Evolutionary conservation across 441 rosid genomes (phyloP).

Genomic region (California macrophylla): DNA sequence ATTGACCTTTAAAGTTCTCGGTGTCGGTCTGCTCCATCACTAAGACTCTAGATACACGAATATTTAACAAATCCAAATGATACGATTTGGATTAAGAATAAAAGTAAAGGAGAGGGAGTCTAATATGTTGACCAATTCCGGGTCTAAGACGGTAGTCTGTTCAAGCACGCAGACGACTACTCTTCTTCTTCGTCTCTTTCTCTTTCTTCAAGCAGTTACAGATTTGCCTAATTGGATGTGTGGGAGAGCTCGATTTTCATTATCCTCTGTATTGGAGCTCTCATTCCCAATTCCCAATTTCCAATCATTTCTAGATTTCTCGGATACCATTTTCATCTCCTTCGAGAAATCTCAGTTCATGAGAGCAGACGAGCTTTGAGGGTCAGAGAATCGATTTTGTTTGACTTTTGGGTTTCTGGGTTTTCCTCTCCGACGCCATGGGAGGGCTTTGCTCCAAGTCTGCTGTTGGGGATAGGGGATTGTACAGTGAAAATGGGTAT

Average conservation of each 20-base stretch:
- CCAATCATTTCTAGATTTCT: background rate
- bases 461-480: background rate
- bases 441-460: conserved; percentile 10
- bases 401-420: background rate
- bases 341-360: background rate
- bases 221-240: background rate
- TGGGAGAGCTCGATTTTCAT: too few relatives aligned
- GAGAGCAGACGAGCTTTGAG: background rate
- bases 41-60: too few relatives aligned
- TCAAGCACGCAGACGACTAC: background rate
- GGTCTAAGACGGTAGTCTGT: background rate
- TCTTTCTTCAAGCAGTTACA: background rate
- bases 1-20: too few relatives aligned
- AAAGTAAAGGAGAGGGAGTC: background rate
- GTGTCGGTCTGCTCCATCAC: too few relatives aligned
- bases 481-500: background rate
- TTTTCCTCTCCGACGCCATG: background rate
- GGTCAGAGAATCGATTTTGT: background rate
- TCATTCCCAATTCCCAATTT: too few relatives aligned
- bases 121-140: background rate
- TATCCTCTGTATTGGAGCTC: too few relatives aligned
- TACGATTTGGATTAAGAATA: too few relatives aligned
- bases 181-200: background rate
- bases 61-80: too few relatives aligned
- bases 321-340: background rate